Evolutionary conservation across 2,329 filamentous ascomycete species (phyloP), one percentile per base, ranked within the genome.

Genomic region (Lecanicillium sp.): DNA sequence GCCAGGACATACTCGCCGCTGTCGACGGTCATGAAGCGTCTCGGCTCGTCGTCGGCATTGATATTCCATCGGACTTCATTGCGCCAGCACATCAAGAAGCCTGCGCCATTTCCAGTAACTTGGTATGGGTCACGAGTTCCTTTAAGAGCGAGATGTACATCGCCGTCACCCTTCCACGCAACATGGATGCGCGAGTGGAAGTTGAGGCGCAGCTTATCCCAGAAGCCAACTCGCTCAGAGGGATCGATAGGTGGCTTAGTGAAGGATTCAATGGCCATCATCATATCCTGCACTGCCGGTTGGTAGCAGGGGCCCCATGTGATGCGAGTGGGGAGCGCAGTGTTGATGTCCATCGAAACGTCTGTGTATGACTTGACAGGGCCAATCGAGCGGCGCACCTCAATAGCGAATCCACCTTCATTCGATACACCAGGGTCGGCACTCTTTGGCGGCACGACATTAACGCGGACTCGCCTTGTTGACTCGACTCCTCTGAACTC

Each of bases 271-370:
- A 98, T 85, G 18, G 89, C 89, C 76, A 97, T 96, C 92, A 98
- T 98, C 84, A 97, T 95, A 55, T 98, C 94, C 59, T 98, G 92
- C 35, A 98, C 90, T 2, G 90, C 90, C 19, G 94, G 92, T 55
- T 98, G 94, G 54, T 97, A 98, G 3, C 89, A 95, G 33, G 92
- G 89, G 7, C 89, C 89, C 94, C 92, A 98, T 0, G 90, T 96
- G 38, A 98, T 90, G 32, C 86, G 80, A 1, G 92, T 98, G 2
- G 94, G 87, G 42, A 90, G 78, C 39, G 82, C 84, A 3, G 90
- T 96, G 59, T 97, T 95, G 59, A 98, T 89, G 46, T 95, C 86
- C 51, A 98, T 73, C 25, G 76, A 78, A 60, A 96, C 89, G 54
- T 97, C 84, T 0, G 92, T 96, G 57, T 92, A 98, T 0, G 88